phyloP scores from a whole-genome alignment of 352 stramenopile genomes.

The Pythium guiyangense region DNA sequence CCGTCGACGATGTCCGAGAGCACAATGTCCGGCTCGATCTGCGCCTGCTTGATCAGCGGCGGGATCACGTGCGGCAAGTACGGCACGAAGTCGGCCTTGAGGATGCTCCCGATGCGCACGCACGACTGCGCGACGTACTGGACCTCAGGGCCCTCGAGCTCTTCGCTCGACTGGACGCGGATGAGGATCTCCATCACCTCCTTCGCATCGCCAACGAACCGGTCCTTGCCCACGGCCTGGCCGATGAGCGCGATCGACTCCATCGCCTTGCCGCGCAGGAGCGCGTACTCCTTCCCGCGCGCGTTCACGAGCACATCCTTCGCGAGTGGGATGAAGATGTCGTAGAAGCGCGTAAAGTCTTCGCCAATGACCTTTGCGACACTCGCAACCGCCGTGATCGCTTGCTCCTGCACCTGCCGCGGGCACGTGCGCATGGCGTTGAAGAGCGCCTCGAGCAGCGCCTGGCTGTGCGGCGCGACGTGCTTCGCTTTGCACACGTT shows the following conservation, averaged over 20 bases:
- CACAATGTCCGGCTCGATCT: conserved; percentile 81
- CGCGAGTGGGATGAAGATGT: conserved; percentile 85
- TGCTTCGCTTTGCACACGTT: conserved; percentile 83
- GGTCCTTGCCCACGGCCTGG: conserved; percentile 83
- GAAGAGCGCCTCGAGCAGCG: conserved; percentile 78
- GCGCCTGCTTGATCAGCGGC: conserved; percentile 73
- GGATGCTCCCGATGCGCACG: conserved; percentile 80
- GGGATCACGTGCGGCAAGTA: conserved; percentile 84
- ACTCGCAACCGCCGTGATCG: conserved; percentile 82
- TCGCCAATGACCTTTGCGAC: conserved; percentile 80
- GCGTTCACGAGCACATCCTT: conserved; percentile 82
- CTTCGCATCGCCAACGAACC: conserved; percentile 72
- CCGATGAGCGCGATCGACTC: conserved; percentile 86
- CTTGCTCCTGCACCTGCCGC: conserved; percentile 83
- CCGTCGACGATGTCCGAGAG: conserved; percentile 60
- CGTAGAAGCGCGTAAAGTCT: conserved; percentile 78
- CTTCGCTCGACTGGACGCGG: conserved; percentile 64
- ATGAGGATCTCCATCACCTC: conserved; percentile 87
- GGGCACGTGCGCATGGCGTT: conserved; percentile 68
- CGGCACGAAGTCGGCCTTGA: conserved; percentile 85
- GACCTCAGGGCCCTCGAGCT: conserved; percentile 67
- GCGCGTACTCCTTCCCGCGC: conserved; percentile 65
- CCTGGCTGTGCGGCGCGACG: conserved; percentile 55
- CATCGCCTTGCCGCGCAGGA: conserved; percentile 85
- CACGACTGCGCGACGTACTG: conserved; percentile 87